These are phyloP conservation scores for Dioscorea alata DNA, from an alignment of 106 monocot species.

Conservation along the genomic window DNA sequence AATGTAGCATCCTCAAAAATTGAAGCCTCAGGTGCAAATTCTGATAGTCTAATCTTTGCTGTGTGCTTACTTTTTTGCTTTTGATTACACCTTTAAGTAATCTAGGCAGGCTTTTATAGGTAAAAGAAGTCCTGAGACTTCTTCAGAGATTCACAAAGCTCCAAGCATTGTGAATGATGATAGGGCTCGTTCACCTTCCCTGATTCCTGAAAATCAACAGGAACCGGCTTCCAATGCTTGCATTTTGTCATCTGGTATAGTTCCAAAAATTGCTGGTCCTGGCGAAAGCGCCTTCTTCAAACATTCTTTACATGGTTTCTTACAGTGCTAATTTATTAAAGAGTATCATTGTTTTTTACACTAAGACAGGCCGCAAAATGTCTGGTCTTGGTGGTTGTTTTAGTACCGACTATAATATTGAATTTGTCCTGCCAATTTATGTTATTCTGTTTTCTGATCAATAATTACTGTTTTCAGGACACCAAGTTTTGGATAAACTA, in stretches of 20 bases:
- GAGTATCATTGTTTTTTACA: too few relatives aligned
- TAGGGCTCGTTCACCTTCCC: constrained; percentile 9
- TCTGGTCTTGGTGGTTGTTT: too few relatives aligned
- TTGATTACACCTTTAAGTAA: background rate
- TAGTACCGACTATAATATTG: too few relatives aligned
- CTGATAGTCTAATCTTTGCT: constrained; percentile 24
- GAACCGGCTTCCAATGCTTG: constrained; percentile 12
- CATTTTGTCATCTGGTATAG: constrained; percentile 50
- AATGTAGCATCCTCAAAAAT: constrained; percentile 4
- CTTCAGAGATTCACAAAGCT: constrained; percentile 22
- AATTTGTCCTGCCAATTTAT: background rate
- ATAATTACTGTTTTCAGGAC: constrained; percentile 34
- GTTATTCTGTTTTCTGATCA: background rate
- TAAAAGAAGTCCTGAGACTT: constrained; percentile 18
- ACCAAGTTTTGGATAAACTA: constrained; percentile 60
- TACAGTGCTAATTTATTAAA: too few relatives aligned
- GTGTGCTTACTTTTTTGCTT: background rate
- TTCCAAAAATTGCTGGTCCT: background rate
- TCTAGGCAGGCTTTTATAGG: constrained; percentile 21
- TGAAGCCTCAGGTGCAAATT: constrained; percentile 20
- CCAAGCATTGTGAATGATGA: constrained; percentile 1
- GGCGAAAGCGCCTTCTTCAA: too few relatives aligned
- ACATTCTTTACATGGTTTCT: too few relatives aligned
- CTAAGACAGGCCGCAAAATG: too few relatives aligned
- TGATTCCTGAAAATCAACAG: constrained; percentile 16